Evolutionary conservation across 768 basidiomycete species (phyloP).

Genomic region (Rubroboletus satanas): DNA sequence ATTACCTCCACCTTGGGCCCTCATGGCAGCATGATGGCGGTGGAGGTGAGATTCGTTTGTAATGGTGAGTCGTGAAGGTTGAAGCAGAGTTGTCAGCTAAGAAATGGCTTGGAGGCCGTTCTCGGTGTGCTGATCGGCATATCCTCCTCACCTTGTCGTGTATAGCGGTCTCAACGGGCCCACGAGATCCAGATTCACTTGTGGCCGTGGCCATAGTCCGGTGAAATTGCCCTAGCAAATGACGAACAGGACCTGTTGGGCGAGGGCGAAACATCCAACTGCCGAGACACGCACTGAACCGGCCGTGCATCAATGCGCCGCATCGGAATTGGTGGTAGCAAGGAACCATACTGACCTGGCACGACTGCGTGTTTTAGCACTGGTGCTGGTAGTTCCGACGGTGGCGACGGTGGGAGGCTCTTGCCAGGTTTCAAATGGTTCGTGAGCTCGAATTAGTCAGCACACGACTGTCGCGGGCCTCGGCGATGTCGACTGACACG

Average conservation of each 20-base stretch:
- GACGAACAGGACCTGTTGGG: conserved; percentile 19
- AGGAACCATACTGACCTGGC: conserved; percentile 12
- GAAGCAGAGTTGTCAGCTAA: conserved; percentile 60
- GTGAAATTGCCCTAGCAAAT: conserved; percentile 18
- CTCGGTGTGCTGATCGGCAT: conserved; percentile 22
- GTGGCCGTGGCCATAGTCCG: conserved; percentile 30
- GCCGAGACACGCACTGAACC: conserved; percentile 7
- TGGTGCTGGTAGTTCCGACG: neutral
- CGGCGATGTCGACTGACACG: neutral
- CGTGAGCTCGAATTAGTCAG: conserved; percentile 16
- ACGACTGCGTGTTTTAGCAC: neutral
- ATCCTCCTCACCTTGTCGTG: conserved; percentile 46
- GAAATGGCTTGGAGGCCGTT: conserved; percentile 19
- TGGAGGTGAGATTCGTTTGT: conserved; percentile 84
- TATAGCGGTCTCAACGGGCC: conserved; percentile 59
- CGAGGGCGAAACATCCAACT: conserved; percentile 26
- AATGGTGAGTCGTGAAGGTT: conserved; percentile 61
- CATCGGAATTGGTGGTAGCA: conserved; percentile 7
- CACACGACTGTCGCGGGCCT: neutral
- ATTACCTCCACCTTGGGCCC: conserved; percentile 57
- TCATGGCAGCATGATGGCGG: conserved; percentile 81
- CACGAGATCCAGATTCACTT: conserved; percentile 29
- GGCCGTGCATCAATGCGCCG: conserved; percentile 22
- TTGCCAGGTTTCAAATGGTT: neutral
- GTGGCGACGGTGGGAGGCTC: neutral